These are phyloP conservation scores for Collybiopsis luxurians DNA, from an alignment of 768 basidiomycete genomes.

Conservation along the genomic window DNA sequence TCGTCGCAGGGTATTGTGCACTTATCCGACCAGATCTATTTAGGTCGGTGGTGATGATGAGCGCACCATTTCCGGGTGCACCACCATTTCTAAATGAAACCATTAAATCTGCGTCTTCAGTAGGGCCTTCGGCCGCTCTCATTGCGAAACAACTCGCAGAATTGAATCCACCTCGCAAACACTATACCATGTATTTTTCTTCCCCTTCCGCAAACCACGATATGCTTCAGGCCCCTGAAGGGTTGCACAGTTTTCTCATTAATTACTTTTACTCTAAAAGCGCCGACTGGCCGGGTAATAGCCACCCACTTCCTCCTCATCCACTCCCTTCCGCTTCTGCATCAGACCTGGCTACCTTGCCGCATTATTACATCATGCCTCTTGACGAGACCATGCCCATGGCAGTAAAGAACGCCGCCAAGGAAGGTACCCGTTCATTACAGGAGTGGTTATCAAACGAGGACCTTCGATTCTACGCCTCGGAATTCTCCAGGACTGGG, in stretches of 20 bases:
- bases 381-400: conserved; percentile 51
- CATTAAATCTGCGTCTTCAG: background rate
- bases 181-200: conserved; percentile 53
- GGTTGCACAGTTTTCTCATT: conserved; percentile 46
- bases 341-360: conserved; percentile 37
- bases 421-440: conserved; percentile 5
- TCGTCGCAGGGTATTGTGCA: conserved; percentile 50
- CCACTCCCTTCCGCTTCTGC: conserved; percentile 33
- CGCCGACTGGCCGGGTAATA: conserved; percentile 46
- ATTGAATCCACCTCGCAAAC: conserved; percentile 52
- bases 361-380: conserved; percentile 64
- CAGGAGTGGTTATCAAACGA: conserved; percentile 47
- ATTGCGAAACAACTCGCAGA: conserved; percentile 26
- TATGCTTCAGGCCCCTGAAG: conserved; percentile 40
- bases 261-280: conserved; percentile 60
- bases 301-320: conserved; percentile 20
- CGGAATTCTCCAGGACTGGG: conserved; percentile 48
- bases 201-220: conserved; percentile 44
- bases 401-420: conserved; percentile 28
- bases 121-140: conserved; percentile 9
- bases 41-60: conserved; percentile 55
- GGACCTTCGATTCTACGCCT: conserved; percentile 47
- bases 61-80: conserved; percentile 50
- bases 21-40: conserved; percentile 57
- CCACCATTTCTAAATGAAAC: conserved; percentile 25